Base-by-base conservation (phyloP, 78 protist species). In the Protostelium mycophagum region DNA sequence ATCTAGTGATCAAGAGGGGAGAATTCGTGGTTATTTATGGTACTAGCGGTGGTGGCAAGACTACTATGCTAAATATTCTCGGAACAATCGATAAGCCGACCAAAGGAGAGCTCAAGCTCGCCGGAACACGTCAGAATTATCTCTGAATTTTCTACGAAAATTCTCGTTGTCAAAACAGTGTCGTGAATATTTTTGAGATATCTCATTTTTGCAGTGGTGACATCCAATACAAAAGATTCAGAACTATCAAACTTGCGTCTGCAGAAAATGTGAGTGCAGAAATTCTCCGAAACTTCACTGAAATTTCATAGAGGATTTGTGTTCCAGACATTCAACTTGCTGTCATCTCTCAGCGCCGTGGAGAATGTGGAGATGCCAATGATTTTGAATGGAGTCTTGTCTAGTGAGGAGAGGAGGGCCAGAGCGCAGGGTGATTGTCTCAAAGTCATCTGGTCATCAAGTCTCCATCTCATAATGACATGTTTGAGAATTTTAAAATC, bases 81-180 rank as follows among this genome's bases (percentile, higher is more conserved):
- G 99, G 99, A 9, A 97, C 99, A 0, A 98, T 98, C 85, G 99
- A 98, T 87, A 88, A 91, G 73, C 98, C 99, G 25, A 97, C 99
- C 28, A 98, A 98, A 86, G 99, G 99, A 73, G 93, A 90, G 73
- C 87, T 98, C 88, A 86, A 29, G 35, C 63, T 95, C 34, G 94
- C 89, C 88, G 98, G 95, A 34, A 91, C 88, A 38, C 90, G 96
- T 96, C 51, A 0, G 88, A 35, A 88, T 91, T 1, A 88, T 31
- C 38, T 84, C 89, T 63, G 34, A 37, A 37, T 28, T 35, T 29
- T 35, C 0, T n/a, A 34, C 51, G 35, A 73, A 0, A 51, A 16
- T 28, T 38, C 25, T 84, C 37, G 34, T 37, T 88, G 36, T n/a
- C 39, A 16, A 37, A 88, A 16, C 34, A 90, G 37, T 90, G 10